Base-by-base conservation (phyloP, 495 filamentous ascomycete genomes). In the Penicillium goetzii region DNA sequence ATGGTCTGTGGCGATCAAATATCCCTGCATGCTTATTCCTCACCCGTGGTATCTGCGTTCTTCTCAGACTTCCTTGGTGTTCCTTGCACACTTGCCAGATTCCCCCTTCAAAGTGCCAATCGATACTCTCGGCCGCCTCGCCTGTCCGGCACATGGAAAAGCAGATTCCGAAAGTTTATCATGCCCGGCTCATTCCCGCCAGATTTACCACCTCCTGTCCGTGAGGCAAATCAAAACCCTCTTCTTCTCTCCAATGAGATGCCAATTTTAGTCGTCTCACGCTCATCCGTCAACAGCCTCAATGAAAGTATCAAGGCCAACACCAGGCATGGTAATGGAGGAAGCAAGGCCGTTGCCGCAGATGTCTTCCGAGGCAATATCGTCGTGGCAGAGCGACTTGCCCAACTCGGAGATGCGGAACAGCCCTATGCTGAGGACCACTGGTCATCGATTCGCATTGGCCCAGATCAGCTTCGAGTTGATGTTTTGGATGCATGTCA, bases 211-310 rank as follows among this genome's bases (percentile, higher is more conserved):
- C 83, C 33, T 77, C 82, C 69, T 71, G 74, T 19, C 71, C 82
- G 70, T 57, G 71, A 28, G 26, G 26, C 49, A 41, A 57, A 57
- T 32, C 64, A 61, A 15, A 82, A 73, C n/a, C 87, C 87, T 3
- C 92, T 97, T 50, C 77, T 92, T 2, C 76, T 99, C 4, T 90
- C 92, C 15, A 99, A 99, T 69, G 95, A 99, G 72, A 92, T 89
- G 51, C 94, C 95, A 0, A 95, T 99, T 55, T 84, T 99, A 0
- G 81, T 90, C 6, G 90, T 99, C 32, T 92, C 89, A 14, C 82
- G 85, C 19, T 88, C 90, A 3, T 97, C 92, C 60, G 84, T 98
- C 40, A 88, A 90, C 57, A 81, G 81, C 0, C 78, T 99, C 2
- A 97, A 97, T 64, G 76, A 83, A 53, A 74, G 84, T 7, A 96